Evolutionary conservation across 371 early-diverging fungal species (phyloP).

Genomic region (Mucor racemosus): DNA sequence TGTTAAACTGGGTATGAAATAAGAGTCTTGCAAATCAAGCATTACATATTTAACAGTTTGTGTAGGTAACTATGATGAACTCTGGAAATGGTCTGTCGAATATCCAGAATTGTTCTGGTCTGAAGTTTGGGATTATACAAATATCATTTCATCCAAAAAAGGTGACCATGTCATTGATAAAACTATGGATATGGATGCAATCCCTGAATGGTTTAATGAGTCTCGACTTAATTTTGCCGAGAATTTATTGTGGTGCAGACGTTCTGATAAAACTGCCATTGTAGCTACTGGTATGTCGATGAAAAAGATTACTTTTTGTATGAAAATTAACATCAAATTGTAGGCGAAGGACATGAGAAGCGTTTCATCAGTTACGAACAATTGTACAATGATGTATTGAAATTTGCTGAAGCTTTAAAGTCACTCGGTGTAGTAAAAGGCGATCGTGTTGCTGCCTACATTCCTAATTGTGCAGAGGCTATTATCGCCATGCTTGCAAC

Average conservation of each 20-base stretch:
- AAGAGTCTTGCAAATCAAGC: neutral
- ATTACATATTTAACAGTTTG: neutral
- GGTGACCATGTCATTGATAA: slow-evolving; percentile 65
- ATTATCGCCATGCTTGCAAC: slow-evolving; percentile 92
- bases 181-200: slow-evolving; percentile 72
- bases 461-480: slow-evolving; percentile 90
- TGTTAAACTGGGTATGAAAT: slow-evolving; percentile 51
- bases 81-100: slow-evolving; percentile 86
- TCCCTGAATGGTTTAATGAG: slow-evolving; percentile 93
- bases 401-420: slow-evolving; percentile 77
- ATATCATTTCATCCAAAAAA: slow-evolving; percentile 61
- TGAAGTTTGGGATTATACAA: slow-evolving; percentile 85
- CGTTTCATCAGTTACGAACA: slow-evolving; percentile 74
- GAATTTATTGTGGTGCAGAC: slow-evolving; percentile 77
- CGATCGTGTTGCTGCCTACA: slow-evolving; percentile 93
- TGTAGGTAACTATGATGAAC: slow-evolving; percentile 64
- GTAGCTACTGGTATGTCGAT: slow-evolving; percentile 64
- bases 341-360: slow-evolving; percentile 58
- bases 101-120: slow-evolving; percentile 85
- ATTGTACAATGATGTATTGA: slow-evolving; percentile 74
- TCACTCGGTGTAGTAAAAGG: slow-evolving; percentile 75
- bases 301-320: neutral
- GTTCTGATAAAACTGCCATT: slow-evolving; percentile 72
- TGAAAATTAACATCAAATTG: neutral
- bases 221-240: slow-evolving; percentile 91